These are phyloP conservation scores for Phytophthora tentaculata DNA, from an alignment of 352 stramenopile species.

Conservation along the genomic window DNA sequence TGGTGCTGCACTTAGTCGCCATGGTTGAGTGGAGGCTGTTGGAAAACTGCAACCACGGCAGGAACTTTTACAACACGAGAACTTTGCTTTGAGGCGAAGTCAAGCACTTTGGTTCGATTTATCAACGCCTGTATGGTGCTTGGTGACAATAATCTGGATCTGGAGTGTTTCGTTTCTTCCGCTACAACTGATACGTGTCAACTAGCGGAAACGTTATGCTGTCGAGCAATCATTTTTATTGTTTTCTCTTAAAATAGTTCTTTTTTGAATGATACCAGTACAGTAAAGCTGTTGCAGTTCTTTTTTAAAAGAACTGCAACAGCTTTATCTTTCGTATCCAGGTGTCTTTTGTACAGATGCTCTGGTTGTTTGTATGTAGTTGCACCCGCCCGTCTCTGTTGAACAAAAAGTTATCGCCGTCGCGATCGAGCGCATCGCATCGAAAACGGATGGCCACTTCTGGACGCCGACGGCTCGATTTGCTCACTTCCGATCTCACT, in stretches of 20 bases:
- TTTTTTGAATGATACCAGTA: neutral
- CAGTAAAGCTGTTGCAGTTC: neutral
- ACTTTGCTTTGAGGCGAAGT: too few species aligned
- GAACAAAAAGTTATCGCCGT: constrained; percentile 9
- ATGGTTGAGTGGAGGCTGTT: constrained; percentile 23
- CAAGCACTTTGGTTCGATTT: too few species aligned
- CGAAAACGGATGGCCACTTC: constrained; percentile 10
- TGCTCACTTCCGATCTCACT: constrained; percentile 29
- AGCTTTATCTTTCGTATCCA: too few species aligned
- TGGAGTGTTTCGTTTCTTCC: constrained; percentile 1
- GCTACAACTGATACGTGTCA: constrained; percentile 2
- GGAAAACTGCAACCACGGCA: constrained; percentile 31
- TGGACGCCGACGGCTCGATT: constrained; percentile 8
- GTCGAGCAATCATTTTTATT: neutral
- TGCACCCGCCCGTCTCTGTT: constrained; percentile 11
- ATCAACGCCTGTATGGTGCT: neutral
- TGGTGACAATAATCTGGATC: neutral
- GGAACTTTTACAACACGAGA: constrained; percentile 9
- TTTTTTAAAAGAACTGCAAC: neutral
- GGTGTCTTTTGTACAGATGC: too few species aligned
- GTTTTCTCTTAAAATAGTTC: neutral
- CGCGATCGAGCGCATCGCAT: constrained; percentile 14
- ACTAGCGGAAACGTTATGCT: too few species aligned
- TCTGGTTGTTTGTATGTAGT: neutral
- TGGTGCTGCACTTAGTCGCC: constrained; percentile 12